phyloP scores from a whole-genome alignment of 768 basidiomycete species.

The Amanita rubescens region DNA sequence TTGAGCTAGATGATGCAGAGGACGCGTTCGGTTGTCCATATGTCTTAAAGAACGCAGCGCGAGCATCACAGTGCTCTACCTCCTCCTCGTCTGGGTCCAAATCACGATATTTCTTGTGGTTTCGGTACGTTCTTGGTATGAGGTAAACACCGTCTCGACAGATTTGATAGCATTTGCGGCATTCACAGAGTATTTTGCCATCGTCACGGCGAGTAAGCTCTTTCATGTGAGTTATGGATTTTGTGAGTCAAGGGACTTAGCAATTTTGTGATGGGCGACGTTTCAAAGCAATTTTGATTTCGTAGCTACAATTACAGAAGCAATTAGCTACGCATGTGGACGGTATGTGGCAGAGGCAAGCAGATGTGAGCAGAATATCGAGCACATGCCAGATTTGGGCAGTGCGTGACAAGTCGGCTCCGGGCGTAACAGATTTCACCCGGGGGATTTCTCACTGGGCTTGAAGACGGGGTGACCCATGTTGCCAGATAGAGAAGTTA shows the following conservation, averaged over 20 bases:
- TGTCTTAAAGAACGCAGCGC: no score
- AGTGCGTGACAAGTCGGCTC: no score
- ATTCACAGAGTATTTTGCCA: not conserved
- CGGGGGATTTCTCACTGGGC: not conserved
- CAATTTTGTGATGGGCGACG: not conserved
- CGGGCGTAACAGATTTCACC: not conserved
- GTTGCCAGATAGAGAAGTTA: no score
- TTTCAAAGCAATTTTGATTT: not conserved
- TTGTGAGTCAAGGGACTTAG: not conserved
- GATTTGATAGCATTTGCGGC: not conserved
- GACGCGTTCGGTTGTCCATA: not conserved
- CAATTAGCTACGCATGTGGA: not conserved
- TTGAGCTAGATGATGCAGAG: conserved; percentile 1
- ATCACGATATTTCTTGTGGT: not conserved
- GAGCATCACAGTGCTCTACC: not conserved
- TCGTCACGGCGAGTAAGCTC: not conserved
- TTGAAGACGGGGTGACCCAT: no score
- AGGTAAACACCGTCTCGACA: not conserved
- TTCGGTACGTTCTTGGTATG: not conserved
- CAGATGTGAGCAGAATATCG: not conserved
- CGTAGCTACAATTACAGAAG: not conserved
- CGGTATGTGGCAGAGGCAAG: not conserved
- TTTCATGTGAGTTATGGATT: not conserved
- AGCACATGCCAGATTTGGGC: not conserved
- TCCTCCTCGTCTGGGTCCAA: conserved; percentile 3